Base-by-base conservation (phyloP, 305 asterid species). In the Stenogyne calaminthoides region DNA sequence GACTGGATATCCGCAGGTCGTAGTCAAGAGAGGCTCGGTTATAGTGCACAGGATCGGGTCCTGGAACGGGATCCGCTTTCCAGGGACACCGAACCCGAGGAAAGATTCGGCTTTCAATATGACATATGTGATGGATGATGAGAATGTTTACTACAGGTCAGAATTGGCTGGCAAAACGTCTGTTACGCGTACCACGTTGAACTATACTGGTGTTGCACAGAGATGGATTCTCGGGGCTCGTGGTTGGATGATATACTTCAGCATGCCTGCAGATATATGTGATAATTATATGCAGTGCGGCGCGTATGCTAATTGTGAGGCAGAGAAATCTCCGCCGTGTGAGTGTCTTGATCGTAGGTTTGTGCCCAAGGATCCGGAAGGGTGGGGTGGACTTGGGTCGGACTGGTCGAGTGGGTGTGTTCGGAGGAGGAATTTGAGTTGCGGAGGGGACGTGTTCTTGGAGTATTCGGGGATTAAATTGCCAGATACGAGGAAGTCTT, bases 401-500 rank as follows among this genome's bases (percentile, higher is more conserved):
- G 80, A 82, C 19, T 82, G 82, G 84, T 67, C 80, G 0, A 15
- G 32, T 18, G 84, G 82, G 7, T 82, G 86, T 25, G 49, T 71
- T n/a, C 29, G 83, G 34, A 72, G 74, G 59, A 46, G 52, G 1
- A 71, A 80, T 10, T 32, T 83, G 83, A 75, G 69, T 34, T 80
- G 85, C 20, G 11, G n/a, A 0, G 75, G 68, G 2, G 83, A 80
- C 11, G 74, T 44, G 55, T 83, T 83, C 42, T 14, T 75, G 36
- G 63, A 54, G 79, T 73, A 80, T 44, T 64, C 74, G 0, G 73
- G 81, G 22, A 64, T 80, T 27, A 80, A 80, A 16, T 58, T 79
- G 69, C 83, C 84, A 0, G 75, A 84, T 11, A 19, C 81, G 0
- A 60, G 75, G 12, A 10, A 64, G 10, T 32, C 84, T 0, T 68